A percentile compares a stretch with the other conserved stretches of the same genome.
Evolutionary conservation across 106 monocot species (phyloP).

Genomic region (Acanthochlamys bracteata): DNA sequence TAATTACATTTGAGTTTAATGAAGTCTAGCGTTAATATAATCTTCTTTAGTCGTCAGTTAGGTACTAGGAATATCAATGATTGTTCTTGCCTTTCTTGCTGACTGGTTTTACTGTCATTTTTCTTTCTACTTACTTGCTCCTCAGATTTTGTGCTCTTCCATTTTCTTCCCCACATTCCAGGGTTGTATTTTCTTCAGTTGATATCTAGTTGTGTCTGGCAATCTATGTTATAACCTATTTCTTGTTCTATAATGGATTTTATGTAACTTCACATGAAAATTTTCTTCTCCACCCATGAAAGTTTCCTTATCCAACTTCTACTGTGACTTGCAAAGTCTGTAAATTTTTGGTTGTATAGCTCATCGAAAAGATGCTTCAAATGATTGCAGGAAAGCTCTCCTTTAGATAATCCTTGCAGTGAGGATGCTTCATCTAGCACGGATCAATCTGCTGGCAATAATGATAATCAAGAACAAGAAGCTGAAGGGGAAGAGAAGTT

Average conservation of each 20-base stretch:
- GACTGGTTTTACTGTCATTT: too few relatives aligned
- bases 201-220: too few relatives aligned
- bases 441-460: constrained; percentile 31
- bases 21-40: background rate
- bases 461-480: constrained; percentile 32
- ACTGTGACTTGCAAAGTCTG: background rate
- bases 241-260: too few relatives aligned
- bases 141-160: too few relatives aligned
- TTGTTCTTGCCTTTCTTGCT: background rate
- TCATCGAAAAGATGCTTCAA: background rate
- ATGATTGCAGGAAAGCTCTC: constrained; percentile 34
- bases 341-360: background rate
- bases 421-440: constrained; percentile 40
- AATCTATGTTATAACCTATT: too few relatives aligned
- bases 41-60: background rate
- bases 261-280: too few relatives aligned
- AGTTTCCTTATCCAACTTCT: background rate
- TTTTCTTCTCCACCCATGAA: background rate
- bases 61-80: background rate
- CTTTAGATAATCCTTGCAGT: constrained; percentile 30
- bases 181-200: too few relatives aligned
- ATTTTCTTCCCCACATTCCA: too few relatives aligned
- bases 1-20: background rate
- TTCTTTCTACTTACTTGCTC: too few relatives aligned
- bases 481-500: constrained; percentile 16